Conservation (phyloP, 1,284 basidiomycete species). For the Ganoderma meredithae region DNA sequence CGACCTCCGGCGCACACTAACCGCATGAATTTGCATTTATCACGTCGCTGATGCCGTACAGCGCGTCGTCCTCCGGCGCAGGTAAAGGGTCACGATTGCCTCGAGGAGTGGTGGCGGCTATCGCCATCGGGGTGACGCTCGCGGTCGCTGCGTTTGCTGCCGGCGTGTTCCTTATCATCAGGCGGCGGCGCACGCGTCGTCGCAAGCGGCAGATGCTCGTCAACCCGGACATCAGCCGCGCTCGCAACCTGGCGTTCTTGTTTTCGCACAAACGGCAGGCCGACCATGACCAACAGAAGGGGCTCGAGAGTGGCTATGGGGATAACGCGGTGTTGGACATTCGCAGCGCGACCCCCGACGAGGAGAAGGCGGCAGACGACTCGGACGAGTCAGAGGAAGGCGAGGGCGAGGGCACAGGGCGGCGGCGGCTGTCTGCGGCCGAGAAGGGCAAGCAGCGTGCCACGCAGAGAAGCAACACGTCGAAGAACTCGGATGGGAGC, state of each 20-base stretch:
- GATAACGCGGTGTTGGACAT: constrained; percentile 39
- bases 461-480: constrained; percentile 32
- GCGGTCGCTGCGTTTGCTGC: constrained; percentile 54
- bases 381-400: constrained; percentile 33
- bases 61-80: constrained; percentile 28
- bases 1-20: not conserved
- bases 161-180: constrained; percentile 48
- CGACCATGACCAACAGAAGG: constrained; percentile 29
- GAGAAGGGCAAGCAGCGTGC: constrained; percentile 32
- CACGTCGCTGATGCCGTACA: constrained; percentile 32
- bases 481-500: constrained; percentile 45
- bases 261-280: constrained; percentile 26
- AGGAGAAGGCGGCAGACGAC: constrained; percentile 23
- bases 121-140: constrained; percentile 62
- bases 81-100: constrained; percentile 38
- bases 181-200: constrained; percentile 45
- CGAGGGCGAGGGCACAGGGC: constrained; percentile 31
- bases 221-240: constrained; percentile 37
- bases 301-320: constrained; percentile 9
- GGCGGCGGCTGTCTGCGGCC: constrained; percentile 26
- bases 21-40: constrained; percentile 12
- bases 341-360: constrained; percentile 31
- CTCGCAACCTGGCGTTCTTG: constrained; percentile 36
- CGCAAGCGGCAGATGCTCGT: constrained; percentile 39
- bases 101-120: constrained; percentile 67